Evolutionary conservation across 169 alveolate species (phyloP), one percentile per base, ranked within the genome.

Genomic region (Eimeria tenella): DNA sequence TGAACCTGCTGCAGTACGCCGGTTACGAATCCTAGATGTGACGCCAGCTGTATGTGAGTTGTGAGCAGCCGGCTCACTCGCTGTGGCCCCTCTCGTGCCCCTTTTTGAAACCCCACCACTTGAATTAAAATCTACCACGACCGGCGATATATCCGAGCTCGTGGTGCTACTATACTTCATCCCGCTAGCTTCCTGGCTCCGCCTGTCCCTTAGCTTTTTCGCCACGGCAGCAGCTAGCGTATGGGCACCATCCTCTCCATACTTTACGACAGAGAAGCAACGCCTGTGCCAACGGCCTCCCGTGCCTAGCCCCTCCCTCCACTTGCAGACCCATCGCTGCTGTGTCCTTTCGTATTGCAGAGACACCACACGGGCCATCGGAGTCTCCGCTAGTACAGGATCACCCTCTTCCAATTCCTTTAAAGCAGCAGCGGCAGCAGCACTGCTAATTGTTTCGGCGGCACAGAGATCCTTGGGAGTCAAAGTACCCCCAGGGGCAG

Each of bases 261-360:
- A 91, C 56, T 91, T 91, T 55, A 91, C 70, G 17, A 91, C 95
- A 17, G 95, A 91, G 53, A 91, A 91, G 71, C 95, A 91, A 19
- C 95, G 83, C 9, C 95, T 42, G 55, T 91, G 90, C 95, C 95
- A 91, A 13, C 73, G 68, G 49, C 93, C 86, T 50, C 60, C 92
- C 53, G 90, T 70, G 6, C 89, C 89, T 49, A 49, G 5, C 50
- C 79, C 75, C 75, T 77, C 91, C 91, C 79, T 71, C 95, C 95
- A 91, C 86, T 91, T 91, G 86, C 95, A 91, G 31, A 91, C 95
- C 95, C 95, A 91, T 50, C 95, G 83, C 23, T 91, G 95, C 86
- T 91, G 95, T 52, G 95, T 91, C 58, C 91, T 56, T 79, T 91
- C 95, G 53, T 63, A 91, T 65, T 91, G 95, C 25, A 91, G 86